Evolutionary conservation across 2,329 filamentous ascomycete species (phyloP).

Genomic region (Keithomyces neogunnii): DNA sequence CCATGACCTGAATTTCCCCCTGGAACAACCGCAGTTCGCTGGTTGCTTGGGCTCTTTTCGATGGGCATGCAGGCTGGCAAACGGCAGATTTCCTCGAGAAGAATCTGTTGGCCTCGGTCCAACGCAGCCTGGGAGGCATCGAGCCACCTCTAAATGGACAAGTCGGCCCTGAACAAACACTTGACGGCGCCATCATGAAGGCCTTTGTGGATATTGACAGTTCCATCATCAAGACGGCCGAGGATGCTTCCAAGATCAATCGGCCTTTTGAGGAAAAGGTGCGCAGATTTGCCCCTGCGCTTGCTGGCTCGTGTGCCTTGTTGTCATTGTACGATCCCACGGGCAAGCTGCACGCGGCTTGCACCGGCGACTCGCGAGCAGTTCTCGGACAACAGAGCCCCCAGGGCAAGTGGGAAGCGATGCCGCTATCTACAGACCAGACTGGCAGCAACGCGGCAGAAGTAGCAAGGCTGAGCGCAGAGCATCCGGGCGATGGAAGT

Average conservation of each 20-base stretch:
- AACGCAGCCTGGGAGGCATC: background rate
- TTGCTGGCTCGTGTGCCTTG: background rate
- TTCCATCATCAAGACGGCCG: slow-evolving; percentile 28
- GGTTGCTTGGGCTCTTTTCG: slow-evolving; percentile 26
- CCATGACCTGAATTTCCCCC: background rate
- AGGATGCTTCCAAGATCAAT: background rate
- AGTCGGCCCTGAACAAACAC: background rate
- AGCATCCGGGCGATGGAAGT: slow-evolving; percentile 43
- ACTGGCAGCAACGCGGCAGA: background rate
- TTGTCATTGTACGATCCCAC: background rate
- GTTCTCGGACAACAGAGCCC: background rate
- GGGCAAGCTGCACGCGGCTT: background rate
- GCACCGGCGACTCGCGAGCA: background rate
- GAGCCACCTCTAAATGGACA: background rate
- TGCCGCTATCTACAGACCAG: background rate
- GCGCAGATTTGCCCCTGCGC: background rate
- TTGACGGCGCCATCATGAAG: background rate
- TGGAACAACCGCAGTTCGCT: slow-evolving; percentile 13
- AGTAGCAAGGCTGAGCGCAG: background rate
- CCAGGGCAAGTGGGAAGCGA: background rate
- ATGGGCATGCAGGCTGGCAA: slow-evolving; percentile 28
- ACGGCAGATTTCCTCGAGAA: slow-evolving; percentile 21
- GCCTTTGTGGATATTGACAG: background rate
- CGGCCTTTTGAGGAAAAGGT: background rate
- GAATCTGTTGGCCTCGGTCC: slow-evolving; percentile 17